Evolutionary conservation across 139 green algal genomes (phyloP).

Genomic region (Mesotaenium endlicherianum): DNA sequence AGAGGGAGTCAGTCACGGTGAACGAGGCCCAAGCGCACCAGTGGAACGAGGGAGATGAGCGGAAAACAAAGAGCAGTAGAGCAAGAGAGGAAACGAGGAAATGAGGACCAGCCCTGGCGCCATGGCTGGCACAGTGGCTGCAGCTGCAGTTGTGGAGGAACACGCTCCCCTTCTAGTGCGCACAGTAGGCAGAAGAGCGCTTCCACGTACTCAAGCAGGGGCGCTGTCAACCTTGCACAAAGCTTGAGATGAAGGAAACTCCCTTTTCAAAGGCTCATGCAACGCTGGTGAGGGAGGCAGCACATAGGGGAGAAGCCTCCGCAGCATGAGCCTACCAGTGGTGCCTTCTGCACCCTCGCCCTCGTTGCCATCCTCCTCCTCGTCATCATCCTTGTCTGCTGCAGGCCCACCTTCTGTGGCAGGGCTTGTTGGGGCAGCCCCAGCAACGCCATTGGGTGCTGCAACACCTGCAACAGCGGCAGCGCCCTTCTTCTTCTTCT

Average conservation of each 20-base stretch:
- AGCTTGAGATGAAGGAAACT: conserved; percentile 6
- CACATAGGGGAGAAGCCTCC: not conserved
- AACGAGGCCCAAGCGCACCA: not conserved
- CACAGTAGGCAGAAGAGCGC: not conserved
- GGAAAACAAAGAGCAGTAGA: not conserved
- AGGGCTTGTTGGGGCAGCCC: not conserved
- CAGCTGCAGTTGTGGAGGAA: too few relatives aligned
- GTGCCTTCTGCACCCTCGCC: not conserved
- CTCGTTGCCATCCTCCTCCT: conserved; percentile 16
- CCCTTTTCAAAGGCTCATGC: not conserved
- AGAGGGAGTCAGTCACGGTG: too few relatives aligned
- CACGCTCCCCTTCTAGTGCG: not conserved
- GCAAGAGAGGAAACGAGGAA: not conserved
- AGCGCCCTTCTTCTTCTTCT: conserved; percentile 54
- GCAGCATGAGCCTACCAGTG: not conserved
- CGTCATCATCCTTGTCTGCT: not conserved
- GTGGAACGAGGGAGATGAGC: not conserved
- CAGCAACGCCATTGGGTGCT: not conserved
- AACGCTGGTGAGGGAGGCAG: not conserved
- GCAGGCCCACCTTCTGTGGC: not conserved
- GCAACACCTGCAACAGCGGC: not conserved
- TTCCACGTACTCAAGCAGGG: not conserved
- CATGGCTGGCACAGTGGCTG: too few relatives aligned
- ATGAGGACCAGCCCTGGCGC: not conserved
- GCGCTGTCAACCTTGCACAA: not conserved